phyloP scores from a whole-genome alignment of 1,284 basidiomycete genomes.

The Fistulina hepatica region DNA sequence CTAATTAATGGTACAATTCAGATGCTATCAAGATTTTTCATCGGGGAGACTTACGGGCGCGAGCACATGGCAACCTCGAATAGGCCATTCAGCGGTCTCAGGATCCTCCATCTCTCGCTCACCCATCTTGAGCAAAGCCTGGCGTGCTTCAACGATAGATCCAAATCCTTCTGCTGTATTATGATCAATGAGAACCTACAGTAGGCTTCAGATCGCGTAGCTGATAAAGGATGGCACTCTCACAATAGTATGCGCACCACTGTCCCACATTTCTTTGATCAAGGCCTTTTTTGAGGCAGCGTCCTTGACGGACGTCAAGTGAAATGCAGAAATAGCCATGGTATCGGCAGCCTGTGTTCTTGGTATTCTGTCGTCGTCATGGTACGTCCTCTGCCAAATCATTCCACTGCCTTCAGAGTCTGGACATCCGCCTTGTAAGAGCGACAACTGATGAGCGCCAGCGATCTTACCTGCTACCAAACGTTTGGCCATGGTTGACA shows the following conservation, averaged over 20 bases:
- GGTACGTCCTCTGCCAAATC: conserved; percentile 48
- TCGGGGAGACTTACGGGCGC: conserved; percentile 53
- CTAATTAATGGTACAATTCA: conserved; percentile 28
- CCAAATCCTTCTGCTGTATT: conserved; percentile 72
- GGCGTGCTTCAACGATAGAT: conserved; percentile 73
- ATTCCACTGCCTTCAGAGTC: not conserved
- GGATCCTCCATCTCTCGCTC: conserved; percentile 42
- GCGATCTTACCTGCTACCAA: conserved; percentile 40
- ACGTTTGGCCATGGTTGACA: conserved; percentile 53
- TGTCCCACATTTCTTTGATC: conserved; percentile 82
- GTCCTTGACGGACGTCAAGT: conserved; percentile 63
- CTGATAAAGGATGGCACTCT: conserved; percentile 17
- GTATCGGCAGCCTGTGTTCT: conserved; percentile 35
- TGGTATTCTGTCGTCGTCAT: conserved; percentile 31
- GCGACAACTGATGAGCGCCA: not conserved
- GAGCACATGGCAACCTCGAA: conserved; percentile 64
- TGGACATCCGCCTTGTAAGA: not conserved
- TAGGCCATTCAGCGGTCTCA: conserved; percentile 24
- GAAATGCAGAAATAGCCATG: conserved; percentile 81
- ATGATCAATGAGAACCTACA: conserved; percentile 79
- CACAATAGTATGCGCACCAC: conserved; percentile 74
- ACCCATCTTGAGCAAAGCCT: conserved; percentile 65
- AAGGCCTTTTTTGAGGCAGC: conserved; percentile 49
- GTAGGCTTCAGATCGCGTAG: not conserved
- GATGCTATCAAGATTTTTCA: conserved; percentile 9